A percentile compares a stretch with the other conserved stretches of the same genome.
These are phyloP conservation scores for Globisporangium lucens DNA, from an alignment of 352 stramenopile species.

Conservation along the genomic window DNA sequence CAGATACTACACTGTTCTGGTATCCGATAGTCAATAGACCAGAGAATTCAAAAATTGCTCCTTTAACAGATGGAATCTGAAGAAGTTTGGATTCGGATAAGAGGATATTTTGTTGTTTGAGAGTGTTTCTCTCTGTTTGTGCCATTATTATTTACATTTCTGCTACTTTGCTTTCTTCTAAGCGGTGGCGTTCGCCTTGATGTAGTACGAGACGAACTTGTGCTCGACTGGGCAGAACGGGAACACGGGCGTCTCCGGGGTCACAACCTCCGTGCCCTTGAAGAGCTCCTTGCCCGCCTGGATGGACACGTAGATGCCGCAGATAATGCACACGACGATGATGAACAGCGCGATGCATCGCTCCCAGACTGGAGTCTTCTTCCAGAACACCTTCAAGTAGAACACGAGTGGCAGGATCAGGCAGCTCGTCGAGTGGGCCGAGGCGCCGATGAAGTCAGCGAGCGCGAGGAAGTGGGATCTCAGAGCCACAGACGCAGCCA, in stretches of 20 bases:
- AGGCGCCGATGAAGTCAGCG: conserved; percentile 30
- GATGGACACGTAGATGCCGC: conserved; percentile 25
- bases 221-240: conserved; percentile 18
- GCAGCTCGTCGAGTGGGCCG: conserved; percentile 23
- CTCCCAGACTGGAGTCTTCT: conserved; percentile 23
- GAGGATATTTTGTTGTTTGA: not conserved
- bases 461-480: conserved; percentile 23
- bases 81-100: not conserved
- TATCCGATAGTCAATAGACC: not conserved
- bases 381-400: conserved; percentile 32
- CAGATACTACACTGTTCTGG: not conserved
- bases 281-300: conserved; percentile 21
- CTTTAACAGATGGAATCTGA: not conserved
- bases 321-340: conserved; percentile 21
- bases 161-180: not conserved
- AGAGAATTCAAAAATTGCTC: not conserved
- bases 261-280: not conserved
- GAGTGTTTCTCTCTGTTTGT: not conserved
- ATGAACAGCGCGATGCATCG: conserved; percentile 18
- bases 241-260: conserved; percentile 19
- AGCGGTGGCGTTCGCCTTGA: conserved; percentile 7
- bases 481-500: conserved; percentile 19
- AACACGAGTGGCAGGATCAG: conserved; percentile 33
- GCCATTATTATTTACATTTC: not conserved
- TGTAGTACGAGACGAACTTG: conserved; percentile 19